Base-by-base conservation (phyloP, 2,329 filamentous ascomycete genomes). In the Trichoderma oligosporum region DNA sequence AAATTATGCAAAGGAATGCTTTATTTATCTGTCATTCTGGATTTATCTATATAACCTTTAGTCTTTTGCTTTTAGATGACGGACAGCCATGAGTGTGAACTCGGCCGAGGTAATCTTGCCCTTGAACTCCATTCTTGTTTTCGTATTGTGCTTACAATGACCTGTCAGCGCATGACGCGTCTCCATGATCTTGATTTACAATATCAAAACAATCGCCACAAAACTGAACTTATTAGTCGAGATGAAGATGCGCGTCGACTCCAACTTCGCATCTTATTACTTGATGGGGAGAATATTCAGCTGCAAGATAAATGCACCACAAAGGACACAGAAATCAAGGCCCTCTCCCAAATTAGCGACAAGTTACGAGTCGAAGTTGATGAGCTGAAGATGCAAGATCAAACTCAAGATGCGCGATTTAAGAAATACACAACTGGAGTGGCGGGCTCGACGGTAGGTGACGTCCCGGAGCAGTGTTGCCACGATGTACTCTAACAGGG, bases 211-310 rank as follows among this genome's bases (percentile, higher is more conserved):
- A 82, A 80, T 62, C 73, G 82, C 55, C 84, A 87, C 63, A 78
- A 85, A 55, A 81, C 87, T 33, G 82, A 89, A 53, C 76, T 86
- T 9, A 78, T 95, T 56, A 75, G 83, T 63, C 88, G 89, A 65
- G 84, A 91, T 62, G 92, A 97, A 70, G 83, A 86, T 59, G 78
- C 83, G 36, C 85, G 92, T 46, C 81, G 85, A 62, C 73, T 91
- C 52, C 84, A 84, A 63, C 78, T 93, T 60, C 82, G 86, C 61
- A 78, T 86, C 55, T 74, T 92, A 54, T 73, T 91, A n/a, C 76
- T 89, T n/a, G 80, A 86, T 61, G 84, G 92, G 62, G 87, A 95
- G 61, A 89, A 87, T 61, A 82, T 85, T 46, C 78, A 82, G 8
- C 72, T 96, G 25, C 82, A 83, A 62, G 81, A 85, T 42, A 79